Evolutionary conservation across 2,329 filamentous ascomycete species (phyloP).

Genomic region (Botryotinia narcissicola): DNA sequence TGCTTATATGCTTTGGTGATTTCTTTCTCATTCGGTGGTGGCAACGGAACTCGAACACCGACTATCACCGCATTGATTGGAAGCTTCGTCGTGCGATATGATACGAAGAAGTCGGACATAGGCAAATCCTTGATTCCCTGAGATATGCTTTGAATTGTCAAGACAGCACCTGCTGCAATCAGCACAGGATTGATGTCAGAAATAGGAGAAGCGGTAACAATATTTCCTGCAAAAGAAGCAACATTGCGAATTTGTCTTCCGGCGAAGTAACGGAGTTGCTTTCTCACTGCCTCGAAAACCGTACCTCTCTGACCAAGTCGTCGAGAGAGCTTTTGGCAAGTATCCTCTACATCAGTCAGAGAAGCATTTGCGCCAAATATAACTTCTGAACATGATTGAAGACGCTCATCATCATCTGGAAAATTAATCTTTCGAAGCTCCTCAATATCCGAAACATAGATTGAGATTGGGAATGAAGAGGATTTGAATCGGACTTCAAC

Average conservation of each 20-base stretch:
- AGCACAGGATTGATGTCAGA: conserved; percentile 93
- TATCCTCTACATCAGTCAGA: conserved; percentile 81
- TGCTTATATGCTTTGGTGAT: conserved; percentile 91
- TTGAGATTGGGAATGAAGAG: conserved; percentile 79
- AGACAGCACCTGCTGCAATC: conserved; percentile 75
- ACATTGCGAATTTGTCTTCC: conserved; percentile 94
- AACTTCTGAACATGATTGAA: conserved; percentile 28
- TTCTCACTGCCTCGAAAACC: conserved; percentile 75
- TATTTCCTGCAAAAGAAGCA: conserved; percentile 87
- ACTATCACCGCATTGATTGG: conserved; percentile 77
- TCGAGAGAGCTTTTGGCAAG: conserved; percentile 30
- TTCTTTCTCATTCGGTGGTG: conserved; percentile 65
- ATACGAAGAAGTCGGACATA: conserved; percentile 85
- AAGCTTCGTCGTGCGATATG: conserved; percentile 83
- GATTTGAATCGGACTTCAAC: conserved; percentile 98
- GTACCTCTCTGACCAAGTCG: conserved; percentile 60
- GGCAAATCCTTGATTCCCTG: conserved; percentile 51
- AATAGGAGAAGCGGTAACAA: conserved; percentile 91
- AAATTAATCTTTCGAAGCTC: conserved; percentile 81
- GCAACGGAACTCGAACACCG: conserved; percentile 75
- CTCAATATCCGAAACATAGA: conserved; percentile 87
- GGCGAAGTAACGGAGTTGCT: conserved; percentile 91
- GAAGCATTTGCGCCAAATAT: conserved; percentile 81
- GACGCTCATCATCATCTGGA: conserved; percentile 71
- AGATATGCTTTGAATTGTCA: conserved; percentile 65